phyloP scores from a whole-genome alignment of 345 rosid genomes.

The Erysimum cheiranthoides region DNA sequence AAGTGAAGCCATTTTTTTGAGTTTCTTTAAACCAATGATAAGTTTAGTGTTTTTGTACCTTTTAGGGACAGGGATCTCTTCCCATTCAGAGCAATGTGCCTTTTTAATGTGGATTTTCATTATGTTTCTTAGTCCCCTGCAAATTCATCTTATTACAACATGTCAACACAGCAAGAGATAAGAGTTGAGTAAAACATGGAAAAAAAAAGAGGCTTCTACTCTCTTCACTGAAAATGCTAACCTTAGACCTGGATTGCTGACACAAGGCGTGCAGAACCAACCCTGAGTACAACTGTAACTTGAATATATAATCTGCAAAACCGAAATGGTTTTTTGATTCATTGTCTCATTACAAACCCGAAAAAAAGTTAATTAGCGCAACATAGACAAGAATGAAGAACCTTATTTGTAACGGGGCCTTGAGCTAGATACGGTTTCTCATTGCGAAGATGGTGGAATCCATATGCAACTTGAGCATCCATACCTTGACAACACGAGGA shows the following conservation, averaged over 20 bases:
- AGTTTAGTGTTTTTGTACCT: constrained; percentile 49
- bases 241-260: constrained; percentile 87
- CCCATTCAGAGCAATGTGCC: constrained; percentile 86
- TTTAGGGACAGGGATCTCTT: constrained; percentile 73
- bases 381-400: constrained; percentile 30
- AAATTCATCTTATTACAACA: constrained; percentile 43
- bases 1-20: neutral
- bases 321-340: neutral
- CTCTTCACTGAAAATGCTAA: constrained; percentile 38
- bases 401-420: constrained; percentile 97
- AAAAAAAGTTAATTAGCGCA: neutral
- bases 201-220: neutral
- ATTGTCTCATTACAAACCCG: neutral
- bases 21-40: neutral
- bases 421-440: constrained; percentile 91
- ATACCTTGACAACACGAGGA: constrained; percentile 65
- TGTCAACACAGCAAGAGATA: constrained; percentile 19
- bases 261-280: constrained; percentile 98
- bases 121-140: constrained; percentile 89
- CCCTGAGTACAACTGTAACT: constrained; percentile 94
- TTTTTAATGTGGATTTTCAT: constrained; percentile 77
- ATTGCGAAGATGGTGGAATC: constrained; percentile 95
- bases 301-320: constrained; percentile 83
- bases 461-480: constrained; percentile 99
- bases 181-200: neutral